Percentiles rank a stretch among this genome's conserved stretches.
Evolutionary conservation across 1,284 basidiomycete genomes (phyloP).

Genomic region (Hortiboletus rubellus): DNA sequence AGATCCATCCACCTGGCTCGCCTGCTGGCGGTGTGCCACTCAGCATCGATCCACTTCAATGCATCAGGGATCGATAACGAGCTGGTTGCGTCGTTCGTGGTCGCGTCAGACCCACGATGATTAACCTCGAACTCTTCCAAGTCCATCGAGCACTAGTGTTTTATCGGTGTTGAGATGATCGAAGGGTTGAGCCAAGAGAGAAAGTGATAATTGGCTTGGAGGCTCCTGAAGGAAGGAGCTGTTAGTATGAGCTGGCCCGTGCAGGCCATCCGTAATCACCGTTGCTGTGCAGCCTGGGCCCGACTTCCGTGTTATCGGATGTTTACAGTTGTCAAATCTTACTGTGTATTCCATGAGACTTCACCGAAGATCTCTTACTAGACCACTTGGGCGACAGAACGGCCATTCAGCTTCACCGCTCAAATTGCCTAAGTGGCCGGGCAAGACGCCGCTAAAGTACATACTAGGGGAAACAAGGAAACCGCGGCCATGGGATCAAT

Average conservation of each 20-base stretch:
- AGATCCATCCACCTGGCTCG: slow-evolving; percentile 65
- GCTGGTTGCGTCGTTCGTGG: not conserved
- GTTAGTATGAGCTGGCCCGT: slow-evolving; percentile 13
- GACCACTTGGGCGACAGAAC: slow-evolving; percentile 6
- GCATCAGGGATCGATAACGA: slow-evolving; percentile 22
- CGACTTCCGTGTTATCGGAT: no score
- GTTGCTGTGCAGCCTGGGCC: slow-evolving; percentile 6
- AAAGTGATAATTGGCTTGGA: not conserved
- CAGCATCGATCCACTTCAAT: slow-evolving; percentile 34
- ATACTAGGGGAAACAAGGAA: not conserved
- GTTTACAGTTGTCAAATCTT: not conserved
- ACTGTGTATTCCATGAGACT: not conserved
- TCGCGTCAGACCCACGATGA: not conserved
- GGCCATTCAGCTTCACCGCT: not conserved
- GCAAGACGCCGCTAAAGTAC: slow-evolving; percentile 9
- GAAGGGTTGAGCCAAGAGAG: not conserved
- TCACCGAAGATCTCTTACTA: not conserved
- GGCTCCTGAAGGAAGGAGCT: not conserved
- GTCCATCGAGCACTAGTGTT: slow-evolving; percentile 23
- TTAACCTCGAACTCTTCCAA: slow-evolving; percentile 33
- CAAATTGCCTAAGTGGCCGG: not conserved
- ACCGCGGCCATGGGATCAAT: not conserved
- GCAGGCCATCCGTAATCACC: slow-evolving; percentile 4
- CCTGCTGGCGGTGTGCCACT: slow-evolving; percentile 43
- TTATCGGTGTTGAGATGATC: not conserved